These are phyloP conservation scores for Fusarium pilosicola DNA, from an alignment of 2,329 filamentous ascomycete species.

Conservation along the genomic window DNA sequence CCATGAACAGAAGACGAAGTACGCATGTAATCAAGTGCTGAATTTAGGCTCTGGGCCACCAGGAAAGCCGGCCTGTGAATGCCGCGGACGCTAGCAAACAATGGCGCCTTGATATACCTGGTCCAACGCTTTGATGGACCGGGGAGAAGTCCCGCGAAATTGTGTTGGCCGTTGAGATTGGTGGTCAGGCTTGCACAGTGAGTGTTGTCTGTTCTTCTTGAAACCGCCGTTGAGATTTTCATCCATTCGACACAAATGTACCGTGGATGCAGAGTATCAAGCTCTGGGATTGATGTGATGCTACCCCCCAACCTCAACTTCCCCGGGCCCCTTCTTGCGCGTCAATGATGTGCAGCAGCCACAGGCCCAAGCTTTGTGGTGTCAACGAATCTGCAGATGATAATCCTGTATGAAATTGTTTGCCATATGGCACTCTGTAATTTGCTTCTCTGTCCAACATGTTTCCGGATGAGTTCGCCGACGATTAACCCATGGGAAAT, in stretches of 20 bases:
- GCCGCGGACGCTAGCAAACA: conserved; percentile 31
- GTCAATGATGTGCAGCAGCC: conserved; percentile 45
- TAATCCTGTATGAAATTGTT: conserved; percentile 26
- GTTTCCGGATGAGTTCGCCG: conserved; percentile 11
- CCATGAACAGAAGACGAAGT: neutral
- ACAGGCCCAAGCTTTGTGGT: conserved; percentile 40
- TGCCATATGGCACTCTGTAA: conserved; percentile 29
- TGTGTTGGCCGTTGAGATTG: conserved; percentile 12
- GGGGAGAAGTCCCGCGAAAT: conserved; percentile 33
- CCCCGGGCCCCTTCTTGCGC: conserved; percentile 34
- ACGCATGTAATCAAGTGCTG: neutral
- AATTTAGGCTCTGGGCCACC: conserved; percentile 13
- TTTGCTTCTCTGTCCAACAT: conserved; percentile 15
- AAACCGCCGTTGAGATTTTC: conserved; percentile 1
- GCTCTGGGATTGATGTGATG: conserved; percentile 4
- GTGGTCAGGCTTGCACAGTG: neutral
- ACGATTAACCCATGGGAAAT: conserved; percentile 15
- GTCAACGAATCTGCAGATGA: conserved; percentile 19
- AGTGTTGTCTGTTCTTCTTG: neutral
- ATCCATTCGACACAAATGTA: neutral
- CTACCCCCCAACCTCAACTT: conserved; percentile 29
- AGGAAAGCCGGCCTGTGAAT: conserved; percentile 7
- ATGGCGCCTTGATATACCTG: conserved; percentile 13
- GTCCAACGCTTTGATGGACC: conserved; percentile 25
- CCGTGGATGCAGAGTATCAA: neutral